Base-by-base conservation (phyloP, 2,329 filamentous ascomycete genomes). In the Verticillium isaacii region DNA sequence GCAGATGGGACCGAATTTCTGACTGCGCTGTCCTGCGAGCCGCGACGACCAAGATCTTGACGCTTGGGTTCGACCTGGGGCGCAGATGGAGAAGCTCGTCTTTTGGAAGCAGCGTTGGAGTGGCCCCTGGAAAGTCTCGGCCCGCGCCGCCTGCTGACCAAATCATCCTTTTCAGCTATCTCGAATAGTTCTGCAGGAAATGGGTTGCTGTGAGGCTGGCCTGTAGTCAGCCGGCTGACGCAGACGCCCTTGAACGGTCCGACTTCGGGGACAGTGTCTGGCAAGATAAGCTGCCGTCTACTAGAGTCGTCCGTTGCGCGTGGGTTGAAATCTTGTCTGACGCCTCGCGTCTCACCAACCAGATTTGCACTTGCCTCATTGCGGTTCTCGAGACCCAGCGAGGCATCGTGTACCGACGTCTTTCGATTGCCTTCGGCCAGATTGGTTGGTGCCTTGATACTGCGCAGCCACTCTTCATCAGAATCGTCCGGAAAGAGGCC, bases 401-500 rank as follows among this genome's bases (percentile, higher is more conserved):
- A 8, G 12, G 8, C 45, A 11, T 23, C 19, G 9, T 29, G 9
- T 14, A 23, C 7, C n/a, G 23, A 14, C 2, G 2, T 25, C 19
- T 6, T 52, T 19, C 11, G 23, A 23, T 5, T 8, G n/a, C 8
- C 19, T 19, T 25, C 5, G 3, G 45, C 19, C n/a, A n/a, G 8
- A 3, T 25, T n/a, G n/a, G 41, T 23, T 23, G 19, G n/a, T 11
- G n/a, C 8, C 9, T 52, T 52, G 45, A 52, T 25, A 52, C 1
- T 12, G 4, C 19, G 54, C 14, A 56, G 29, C 54, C 54, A 67
- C n/a, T 85, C 82, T 60, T 85, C 82, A 57, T 86, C 83, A 1
- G 79, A 84, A 63, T 86, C 83, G 36, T 81, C 78, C 1, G 77
- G 73, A 59, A 80, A 80, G n/a, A 77, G 67, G 7, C 79, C 77